Base-by-base conservation (phyloP, 805 yeast genomes). In the Brettanomyces sp. region DNA sequence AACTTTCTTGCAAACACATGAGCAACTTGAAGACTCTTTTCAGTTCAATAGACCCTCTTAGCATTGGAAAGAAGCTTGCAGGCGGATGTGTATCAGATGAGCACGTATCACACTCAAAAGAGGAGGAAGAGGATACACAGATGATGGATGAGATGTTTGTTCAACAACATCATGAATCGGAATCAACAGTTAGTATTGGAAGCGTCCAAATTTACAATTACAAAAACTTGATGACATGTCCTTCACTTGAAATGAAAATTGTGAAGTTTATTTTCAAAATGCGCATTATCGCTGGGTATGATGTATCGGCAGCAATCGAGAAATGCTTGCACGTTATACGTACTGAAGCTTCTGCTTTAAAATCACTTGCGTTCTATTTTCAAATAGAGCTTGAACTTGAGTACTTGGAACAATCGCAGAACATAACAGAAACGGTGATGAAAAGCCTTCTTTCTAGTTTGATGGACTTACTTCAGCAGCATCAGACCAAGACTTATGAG, bases 401-500 rank as follows among this genome's bases (percentile, higher is more conserved):
- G 30, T 1, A 32, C 1, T 12, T 47, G 12, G 4, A 28, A 28
- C 32, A 37, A 7, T 36, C 44, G 8, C n/a, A 4, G 1, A 11
- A n/a, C 3, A 24, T 54, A 32, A 46, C 39, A 8, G 42, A 21
- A 3, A 36, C 38, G 1, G 22, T 39, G 7, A 14, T 56, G 8
- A 55, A 52, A 11, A 11, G 22, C 2, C 24, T 59, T 4, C 52
- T 51, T 23, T 40, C 33, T 14, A 14, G 38, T 7, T 43, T 52
- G 14, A 55, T 56, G 1, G 41, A 23, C 2, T 39, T 59, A 6
- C 28, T 62, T 18, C 51, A 52, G 32, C 25, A 45, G 4, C 59
- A 55, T 38, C 32, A 41, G n/a, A 57, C 62, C 1, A 59, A 74
- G 49, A 63, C 74, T 41, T 59, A 57, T 9, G 80, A 76, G 44